Evolutionary conservation across 202 grass and related monocot genomes (phyloP), one percentile per base, ranked within the genome.

Genomic region (Saccharum hybrid): DNA sequence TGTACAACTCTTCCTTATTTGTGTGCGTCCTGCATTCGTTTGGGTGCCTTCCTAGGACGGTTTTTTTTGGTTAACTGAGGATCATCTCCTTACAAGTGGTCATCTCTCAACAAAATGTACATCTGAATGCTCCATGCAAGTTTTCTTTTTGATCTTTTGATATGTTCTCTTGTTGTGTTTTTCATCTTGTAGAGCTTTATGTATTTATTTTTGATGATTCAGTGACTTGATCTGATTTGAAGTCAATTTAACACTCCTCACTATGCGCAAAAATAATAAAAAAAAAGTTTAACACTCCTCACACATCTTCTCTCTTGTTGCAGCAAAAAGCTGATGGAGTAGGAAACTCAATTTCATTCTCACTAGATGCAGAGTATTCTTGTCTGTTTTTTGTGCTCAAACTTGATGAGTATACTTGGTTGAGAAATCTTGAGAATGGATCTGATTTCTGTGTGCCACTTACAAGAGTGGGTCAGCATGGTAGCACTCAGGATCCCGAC

Each of bases 381-480:
- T 86, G 87, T 82, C 43, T 98, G 34, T 76, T 84, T 91, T 98
- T 98, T 68, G 93, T 89, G 65, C 87, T 98, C 40, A 96, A 98
- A 88, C 91, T 98, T 80, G 85, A 92, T 76, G 91, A 98, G 54
- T 89, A 89, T 80, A 94, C 87, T 46, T 98, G 93, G 93, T 84
- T 96, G 66, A 98, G 90, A 83, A 96, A 98, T 90, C 41, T 66
- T 79, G 88, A 90, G 15, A 84, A 76, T n/a, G 93, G 83, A 76
- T 90, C 82, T 70, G 96, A 98, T 94, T 98, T 98, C 76, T 88
- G 78, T 52, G 61, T 98, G 81, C 89, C 96, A 79, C 81, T 96
- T 86, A 86, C 87, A 82, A 84, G 49, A 91, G 83, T 69, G 63
- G 85, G 87, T 34, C 74, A 84, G 52, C 15, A 7, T 67, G 68